phyloP scores from a whole-genome alignment of 2,329 filamentous ascomycete species.

The Bipolaris bicolor region DNA sequence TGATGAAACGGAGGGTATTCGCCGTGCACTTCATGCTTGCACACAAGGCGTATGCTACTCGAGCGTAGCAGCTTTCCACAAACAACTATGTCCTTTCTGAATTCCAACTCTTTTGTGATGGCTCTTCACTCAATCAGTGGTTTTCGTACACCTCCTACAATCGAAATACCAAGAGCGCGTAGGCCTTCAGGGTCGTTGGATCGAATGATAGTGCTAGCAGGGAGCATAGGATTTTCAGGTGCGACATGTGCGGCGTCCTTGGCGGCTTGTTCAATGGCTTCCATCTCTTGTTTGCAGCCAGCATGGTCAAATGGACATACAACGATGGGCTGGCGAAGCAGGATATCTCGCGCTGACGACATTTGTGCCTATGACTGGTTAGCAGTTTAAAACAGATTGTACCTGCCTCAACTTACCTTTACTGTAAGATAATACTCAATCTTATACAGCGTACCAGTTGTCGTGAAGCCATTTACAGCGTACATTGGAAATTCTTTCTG shows the following conservation, averaged over 20 bases:
- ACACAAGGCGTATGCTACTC: neutral
- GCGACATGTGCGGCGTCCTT: constrained; percentile 90
- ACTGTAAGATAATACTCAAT: constrained; percentile 96
- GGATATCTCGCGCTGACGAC: constrained; percentile 85
- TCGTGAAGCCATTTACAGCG: constrained; percentile 88
- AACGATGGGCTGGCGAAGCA: constrained; percentile 88
- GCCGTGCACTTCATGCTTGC: neutral
- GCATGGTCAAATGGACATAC: constrained; percentile 96
- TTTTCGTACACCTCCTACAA: constrained; percentile 67
- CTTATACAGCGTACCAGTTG: constrained; percentile 92
- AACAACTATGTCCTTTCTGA: constrained; percentile 1
- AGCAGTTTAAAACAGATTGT: constrained; percentile 6
- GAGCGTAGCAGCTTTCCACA: neutral
- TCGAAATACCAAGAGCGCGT: constrained; percentile 64
- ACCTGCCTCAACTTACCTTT: constrained; percentile 67
- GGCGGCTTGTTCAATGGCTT: constrained; percentile 93
- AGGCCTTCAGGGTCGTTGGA: constrained; percentile 73
- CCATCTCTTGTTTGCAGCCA: constrained; percentile 97
- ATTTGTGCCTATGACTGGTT: constrained; percentile 72
- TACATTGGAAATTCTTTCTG: constrained; percentile 90
- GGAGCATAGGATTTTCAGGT: constrained; percentile 90
- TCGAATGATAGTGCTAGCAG: constrained; percentile 80
- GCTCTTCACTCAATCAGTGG: constrained; percentile 67
- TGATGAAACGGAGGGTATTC: neutral
- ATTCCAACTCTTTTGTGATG: neutral